Conservation (phyloP, 768 basidiomycete species). For the Panus rudis region DNA sequence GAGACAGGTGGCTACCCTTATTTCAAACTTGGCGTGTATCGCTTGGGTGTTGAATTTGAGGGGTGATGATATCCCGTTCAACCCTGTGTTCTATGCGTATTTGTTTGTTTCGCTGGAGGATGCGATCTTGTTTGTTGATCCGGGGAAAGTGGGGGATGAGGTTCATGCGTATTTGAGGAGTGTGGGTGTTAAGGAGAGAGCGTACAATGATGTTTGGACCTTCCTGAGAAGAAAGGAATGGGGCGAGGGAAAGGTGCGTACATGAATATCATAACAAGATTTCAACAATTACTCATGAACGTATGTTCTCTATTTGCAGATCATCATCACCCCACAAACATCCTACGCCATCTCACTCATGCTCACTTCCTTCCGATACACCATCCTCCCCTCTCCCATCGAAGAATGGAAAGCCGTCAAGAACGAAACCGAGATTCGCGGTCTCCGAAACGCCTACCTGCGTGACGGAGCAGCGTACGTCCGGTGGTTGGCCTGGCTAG, state of each 20-base stretch:
- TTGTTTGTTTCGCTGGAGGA: conserved; percentile 59
- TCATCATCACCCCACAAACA: conserved; percentile 66
- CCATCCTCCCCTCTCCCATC: conserved; percentile 60
- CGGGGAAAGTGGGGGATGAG: conserved; percentile 51
- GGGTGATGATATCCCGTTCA: conserved; percentile 85
- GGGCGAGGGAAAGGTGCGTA: conserved; percentile 67
- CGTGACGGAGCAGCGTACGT: conserved; percentile 86
- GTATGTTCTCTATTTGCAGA: conserved; percentile 32
- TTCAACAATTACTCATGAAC: conserved; percentile 5
- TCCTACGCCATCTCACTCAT: conserved; percentile 82
- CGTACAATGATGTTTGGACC: conserved; percentile 75
- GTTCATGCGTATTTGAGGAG: conserved; percentile 50
- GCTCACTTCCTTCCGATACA: conserved; percentile 78
- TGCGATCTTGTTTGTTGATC: conserved; percentile 75
- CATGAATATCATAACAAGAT: conserved; percentile 13
- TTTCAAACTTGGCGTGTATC: conserved; percentile 64
- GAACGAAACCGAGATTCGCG: conserved; percentile 80
- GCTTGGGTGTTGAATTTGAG: conserved; percentile 88
- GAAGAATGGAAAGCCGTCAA: conserved; percentile 83
- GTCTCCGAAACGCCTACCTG: conserved; percentile 76
- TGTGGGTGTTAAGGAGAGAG: conserved; percentile 49
- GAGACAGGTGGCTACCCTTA: conserved; percentile 58
- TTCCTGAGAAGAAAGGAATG: conserved; percentile 70
- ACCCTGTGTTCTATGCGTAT: conserved; percentile 88
- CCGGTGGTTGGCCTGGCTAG: conserved; percentile 88